These are phyloP conservation scores for Rhizoctonia solani DNA, from an alignment of 1,284 basidiomycete species.

Conservation along the genomic window DNA sequence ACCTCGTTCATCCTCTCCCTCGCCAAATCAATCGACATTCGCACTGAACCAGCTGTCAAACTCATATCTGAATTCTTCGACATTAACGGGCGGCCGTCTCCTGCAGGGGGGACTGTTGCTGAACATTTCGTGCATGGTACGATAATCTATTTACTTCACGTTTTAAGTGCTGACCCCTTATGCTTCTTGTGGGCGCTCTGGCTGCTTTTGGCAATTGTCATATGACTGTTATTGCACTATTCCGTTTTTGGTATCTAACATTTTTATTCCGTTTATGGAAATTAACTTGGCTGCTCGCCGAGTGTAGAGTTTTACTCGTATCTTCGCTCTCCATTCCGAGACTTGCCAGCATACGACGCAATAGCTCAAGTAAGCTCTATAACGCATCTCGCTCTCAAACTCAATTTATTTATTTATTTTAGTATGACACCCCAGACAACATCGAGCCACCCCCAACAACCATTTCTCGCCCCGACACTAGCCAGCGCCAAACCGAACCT, in stretches of 20 bases:
- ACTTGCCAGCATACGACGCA: conserved; percentile 77
- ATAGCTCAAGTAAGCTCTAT: conserved; percentile 68
- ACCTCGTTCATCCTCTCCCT: conserved; percentile 77
- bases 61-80: conserved; percentile 84
- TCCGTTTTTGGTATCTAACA: not conserved
- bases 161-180: not conserved
- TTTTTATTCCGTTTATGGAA: not conserved
- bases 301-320: conserved; percentile 82
- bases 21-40: conserved; percentile 86
- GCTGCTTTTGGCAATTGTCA: no score
- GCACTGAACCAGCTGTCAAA: conserved; percentile 81
- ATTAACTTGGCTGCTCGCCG: not conserved
- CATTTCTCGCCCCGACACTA: not conserved
- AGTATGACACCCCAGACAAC: conserved; percentile 15
- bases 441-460: not conserved
- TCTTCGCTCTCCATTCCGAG: conserved; percentile 80
- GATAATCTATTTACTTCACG: conserved; percentile 33
- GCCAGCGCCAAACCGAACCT: not conserved
- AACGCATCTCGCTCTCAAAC: conserved; percentile 29
- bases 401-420: no score
- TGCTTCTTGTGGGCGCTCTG: no score
- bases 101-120: conserved; percentile 62
- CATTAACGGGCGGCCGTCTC: conserved; percentile 53
- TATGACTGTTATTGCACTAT: no score
- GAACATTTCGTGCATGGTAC: conserved; percentile 89